Percentiles rank a stretch among this genome's conserved stretches.
These are phyloP conservation scores for Wallacemonas collosoma DNA, from an alignment of 208 protist species.

Conservation along the genomic window DNA sequence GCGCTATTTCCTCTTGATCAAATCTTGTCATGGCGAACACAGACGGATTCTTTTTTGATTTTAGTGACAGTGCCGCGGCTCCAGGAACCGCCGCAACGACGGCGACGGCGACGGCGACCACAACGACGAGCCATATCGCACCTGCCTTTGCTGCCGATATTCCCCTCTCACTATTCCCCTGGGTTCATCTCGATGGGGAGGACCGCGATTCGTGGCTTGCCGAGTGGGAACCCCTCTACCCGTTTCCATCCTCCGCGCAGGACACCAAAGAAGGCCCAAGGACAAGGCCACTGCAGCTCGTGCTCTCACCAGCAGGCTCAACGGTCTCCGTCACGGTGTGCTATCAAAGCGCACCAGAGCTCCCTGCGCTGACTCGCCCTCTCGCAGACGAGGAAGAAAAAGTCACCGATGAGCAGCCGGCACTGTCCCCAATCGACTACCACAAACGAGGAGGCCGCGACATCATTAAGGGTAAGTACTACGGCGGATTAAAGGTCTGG, in stretches of 20 bases:
- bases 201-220: constrained; percentile 3
- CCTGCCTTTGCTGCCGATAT: not conserved
- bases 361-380: constrained; percentile 26
- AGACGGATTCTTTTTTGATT: constrained; percentile 49
- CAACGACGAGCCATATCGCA: not conserved
- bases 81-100: not conserved
- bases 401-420: not conserved
- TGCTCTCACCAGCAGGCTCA: not conserved
- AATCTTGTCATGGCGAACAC: not conserved
- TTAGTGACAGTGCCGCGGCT: constrained; percentile 20
- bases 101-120: not conserved
- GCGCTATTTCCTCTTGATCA: not conserved
- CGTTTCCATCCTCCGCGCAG: not conserved
- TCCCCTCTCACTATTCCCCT: not conserved
- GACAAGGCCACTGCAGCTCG: not conserved
- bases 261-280: not conserved
- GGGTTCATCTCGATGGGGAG: not conserved
- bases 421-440: not conserved
- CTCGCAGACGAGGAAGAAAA: not conserved
- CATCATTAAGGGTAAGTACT: constrained; percentile 86
- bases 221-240: constrained; percentile 5
- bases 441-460: constrained; percentile 45
- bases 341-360: constrained; percentile 40
- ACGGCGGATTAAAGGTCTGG: constrained; percentile 90
- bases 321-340: constrained; percentile 14